phyloP scores from a whole-genome alignment of 2,329 filamentous ascomycete species.

The Allantophomopsis lycopodina region DNA sequence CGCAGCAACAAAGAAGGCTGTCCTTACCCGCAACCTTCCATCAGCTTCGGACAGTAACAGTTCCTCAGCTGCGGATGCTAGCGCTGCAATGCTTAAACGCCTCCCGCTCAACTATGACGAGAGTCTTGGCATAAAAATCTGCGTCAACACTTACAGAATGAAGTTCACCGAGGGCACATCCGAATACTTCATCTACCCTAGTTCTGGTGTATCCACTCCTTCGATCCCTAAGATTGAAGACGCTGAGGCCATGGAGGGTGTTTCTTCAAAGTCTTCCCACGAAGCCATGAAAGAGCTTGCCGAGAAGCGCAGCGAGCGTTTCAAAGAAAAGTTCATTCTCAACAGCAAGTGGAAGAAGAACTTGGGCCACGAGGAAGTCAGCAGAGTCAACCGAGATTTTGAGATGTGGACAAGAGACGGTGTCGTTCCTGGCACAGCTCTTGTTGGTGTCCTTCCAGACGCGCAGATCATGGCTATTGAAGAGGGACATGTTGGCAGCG shows the following conservation, averaged over 20 bases:
- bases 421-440: constrained; percentile 5
- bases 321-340: constrained; percentile 35
- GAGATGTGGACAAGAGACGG: constrained; percentile 28
- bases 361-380: constrained; percentile 32
- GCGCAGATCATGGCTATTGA: too few species aligned
- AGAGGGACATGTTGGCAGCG: too few species aligned
- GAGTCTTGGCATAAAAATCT: constrained; percentile 58
- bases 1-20: constrained; percentile 50
- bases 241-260: constrained; percentile 23
- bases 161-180: constrained; percentile 58
- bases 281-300: constrained; percentile 16
- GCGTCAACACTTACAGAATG: constrained; percentile 66
- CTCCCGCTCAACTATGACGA: constrained; percentile 49
- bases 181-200: constrained; percentile 53
- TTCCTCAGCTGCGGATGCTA: constrained; percentile 8
- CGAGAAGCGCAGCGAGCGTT: constrained; percentile 29
- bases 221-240: too few species aligned
- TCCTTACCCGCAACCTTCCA: constrained; percentile 60
- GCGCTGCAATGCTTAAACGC: constrained; percentile 36
- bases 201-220: too few species aligned
- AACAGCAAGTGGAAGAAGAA: constrained; percentile 35
- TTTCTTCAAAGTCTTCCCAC: constrained; percentile 8
- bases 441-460: constrained; percentile 1
- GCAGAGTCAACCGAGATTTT: constrained; percentile 29
- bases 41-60: constrained; percentile 43